Base-by-base conservation (phyloP, 2,329 filamentous ascomycete species). In the Aspergillus chevalieri region DNA sequence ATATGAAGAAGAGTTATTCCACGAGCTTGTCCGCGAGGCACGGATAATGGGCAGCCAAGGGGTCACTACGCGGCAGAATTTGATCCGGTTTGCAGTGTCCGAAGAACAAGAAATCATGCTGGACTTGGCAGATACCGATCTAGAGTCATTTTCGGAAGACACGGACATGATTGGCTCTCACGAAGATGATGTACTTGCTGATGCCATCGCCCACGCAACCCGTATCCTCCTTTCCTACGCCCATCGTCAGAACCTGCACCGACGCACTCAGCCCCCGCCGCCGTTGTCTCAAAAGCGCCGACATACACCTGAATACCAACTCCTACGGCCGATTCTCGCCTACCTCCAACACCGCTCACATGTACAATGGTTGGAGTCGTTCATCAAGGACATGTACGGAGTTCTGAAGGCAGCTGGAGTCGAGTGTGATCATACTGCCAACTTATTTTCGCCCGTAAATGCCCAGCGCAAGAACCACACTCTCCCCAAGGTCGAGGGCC, bases 1-100 rank as follows among this genome's bases (percentile, higher is more conserved):
- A 4, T 74, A 76, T 22, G 77, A 81, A 33, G 78, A 85, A 2
- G 93, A 98, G 65, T 73, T 98, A 1, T 96, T 90, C 79, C 84
- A 95, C 58, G 93, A 98, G 69, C 76, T 97, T 52, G 84, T 85
- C 47, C 80, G 89, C 15, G 93, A 98, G 69, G 84, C 87, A 0
- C 85, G 90, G 14, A 78, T 78, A 0, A 74, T 95, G 19, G 78
- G 85, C 3, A 82, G 84, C 9, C 84, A 87, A 52, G 82, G 85
- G 8, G 84, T 96, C 10, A 79, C 78, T 22, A 79, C 84, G 12
- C 77, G 81, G 33, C 82, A 78, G 12, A 73, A 80, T 22, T 70
- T 76, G 3, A 75, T 89, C 39, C 74, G 75, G 8, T 81, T 83
- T 59, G 71, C 76, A 3, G 65, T 82, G 1, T 74, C 77, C n/a